Conservation (phyloP, 768 basidiomycete species). For the Chalciporus piperatus region DNA sequence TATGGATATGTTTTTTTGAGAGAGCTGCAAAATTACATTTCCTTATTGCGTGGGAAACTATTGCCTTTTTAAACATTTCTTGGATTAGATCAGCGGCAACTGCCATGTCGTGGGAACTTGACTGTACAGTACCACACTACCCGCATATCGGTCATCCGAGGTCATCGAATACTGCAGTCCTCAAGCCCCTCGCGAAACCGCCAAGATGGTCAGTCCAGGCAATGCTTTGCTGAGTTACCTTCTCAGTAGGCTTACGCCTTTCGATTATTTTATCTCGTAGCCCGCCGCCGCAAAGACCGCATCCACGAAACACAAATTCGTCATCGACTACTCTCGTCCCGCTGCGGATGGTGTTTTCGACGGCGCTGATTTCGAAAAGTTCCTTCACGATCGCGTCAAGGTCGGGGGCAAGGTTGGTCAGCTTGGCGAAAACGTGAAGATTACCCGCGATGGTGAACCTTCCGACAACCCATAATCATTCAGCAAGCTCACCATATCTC, state of each 20-base stretch:
- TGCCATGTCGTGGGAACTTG: slow-evolving; percentile 17
- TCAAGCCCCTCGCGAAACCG: slow-evolving; percentile 30
- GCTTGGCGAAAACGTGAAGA: slow-evolving; percentile 86
- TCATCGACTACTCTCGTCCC: slow-evolving; percentile 84
- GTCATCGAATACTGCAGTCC: neutral
- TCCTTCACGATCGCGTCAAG: slow-evolving; percentile 91
- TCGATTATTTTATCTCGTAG: slow-evolving; percentile 39
- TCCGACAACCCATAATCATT: slow-evolving; percentile 14
- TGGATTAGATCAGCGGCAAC: slow-evolving; percentile 15
- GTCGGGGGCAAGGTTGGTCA: slow-evolving; percentile 90
- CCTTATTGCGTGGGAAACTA: slow-evolving; percentile 5
- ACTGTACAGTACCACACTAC: slow-evolving; percentile 51
- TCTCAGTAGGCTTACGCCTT: slow-evolving; percentile 86
- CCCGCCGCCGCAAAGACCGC: slow-evolving; percentile 52
- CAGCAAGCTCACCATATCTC: neutral
- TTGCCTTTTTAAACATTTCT: slow-evolving; percentile 4
- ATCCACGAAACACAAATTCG: slow-evolving; percentile 70
- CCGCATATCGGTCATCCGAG: slow-evolving; percentile 8
- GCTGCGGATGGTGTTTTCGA: slow-evolving; percentile 63
- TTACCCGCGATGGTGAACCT: slow-evolving; percentile 73
- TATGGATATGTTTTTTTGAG: neutral
- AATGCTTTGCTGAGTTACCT: slow-evolving; percentile 86
- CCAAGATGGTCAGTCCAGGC: slow-evolving; percentile 74
- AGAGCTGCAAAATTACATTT: slow-evolving; percentile 14
- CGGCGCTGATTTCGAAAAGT: slow-evolving; percentile 75